A percentile compares a stretch with the other conserved stretches of the same genome.
Evolutionary conservation across 805 yeast species (phyloP).

Genomic region (Myxozyma neotropica): DNA sequence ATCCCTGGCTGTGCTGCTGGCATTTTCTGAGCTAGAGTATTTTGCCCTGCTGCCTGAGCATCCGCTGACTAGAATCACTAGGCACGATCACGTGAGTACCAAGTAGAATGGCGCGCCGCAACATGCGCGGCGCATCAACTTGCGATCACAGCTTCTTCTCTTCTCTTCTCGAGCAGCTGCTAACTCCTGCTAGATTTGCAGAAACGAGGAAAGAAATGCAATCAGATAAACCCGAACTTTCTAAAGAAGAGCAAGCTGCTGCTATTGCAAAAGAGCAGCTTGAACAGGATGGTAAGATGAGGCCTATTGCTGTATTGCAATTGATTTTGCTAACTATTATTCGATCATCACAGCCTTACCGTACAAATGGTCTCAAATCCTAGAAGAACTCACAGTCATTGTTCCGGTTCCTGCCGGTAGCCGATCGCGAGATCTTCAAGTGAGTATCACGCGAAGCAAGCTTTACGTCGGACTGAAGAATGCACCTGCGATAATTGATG

Average conservation of each 20-base stretch:
- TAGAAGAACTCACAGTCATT: conserved; percentile 47
- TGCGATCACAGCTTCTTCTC: neutral
- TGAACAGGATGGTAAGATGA: conserved; percentile 34
- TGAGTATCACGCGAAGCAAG: conserved; percentile 36
- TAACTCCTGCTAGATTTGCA: too few relatives aligned
- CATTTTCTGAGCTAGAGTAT: neutral
- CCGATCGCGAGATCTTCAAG: conserved; percentile 43
- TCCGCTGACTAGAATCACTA: neutral
- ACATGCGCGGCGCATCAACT: neutral
- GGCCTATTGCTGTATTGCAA: neutral
- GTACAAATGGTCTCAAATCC: conserved; percentile 48
- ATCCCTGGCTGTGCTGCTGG: conserved; percentile 7
- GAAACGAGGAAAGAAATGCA: too few relatives aligned
- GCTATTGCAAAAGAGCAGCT: conserved; percentile 27
- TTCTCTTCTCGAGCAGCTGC: neutral
- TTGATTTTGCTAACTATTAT: neutral
- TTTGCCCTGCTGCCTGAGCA: too few relatives aligned
- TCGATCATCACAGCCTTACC: conserved; percentile 35
- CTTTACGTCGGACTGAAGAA: conserved; percentile 38
- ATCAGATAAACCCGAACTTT: conserved; percentile 12
- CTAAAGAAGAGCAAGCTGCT: conserved; percentile 32
- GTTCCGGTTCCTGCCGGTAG: conserved; percentile 42
- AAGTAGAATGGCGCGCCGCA: too few relatives aligned
- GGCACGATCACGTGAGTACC: too few relatives aligned
- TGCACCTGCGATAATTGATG: conserved; percentile 38